Percentiles rank a stretch among this genome's conserved stretches.
Evolutionary conservation across 2,329 filamentous ascomycete species (phyloP).

Genomic region (Stagonosporopsis cucurbitacearum): DNA sequence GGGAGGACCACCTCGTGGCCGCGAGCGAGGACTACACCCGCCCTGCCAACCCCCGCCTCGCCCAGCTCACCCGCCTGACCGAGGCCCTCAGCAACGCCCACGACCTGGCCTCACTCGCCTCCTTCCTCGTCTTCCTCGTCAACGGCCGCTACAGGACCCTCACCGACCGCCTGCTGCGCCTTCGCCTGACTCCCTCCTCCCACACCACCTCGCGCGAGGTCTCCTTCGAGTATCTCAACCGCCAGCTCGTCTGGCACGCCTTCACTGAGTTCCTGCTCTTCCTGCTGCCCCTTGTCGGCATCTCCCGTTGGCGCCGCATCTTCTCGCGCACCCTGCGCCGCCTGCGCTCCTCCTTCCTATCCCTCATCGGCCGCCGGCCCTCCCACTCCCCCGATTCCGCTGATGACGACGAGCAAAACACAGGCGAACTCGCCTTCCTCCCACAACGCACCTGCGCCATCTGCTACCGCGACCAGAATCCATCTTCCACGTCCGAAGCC

Average conservation of each 20-base stretch:
- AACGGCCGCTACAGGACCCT: slow-evolving; percentile 92
- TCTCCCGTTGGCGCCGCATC: slow-evolving; percentile 91
- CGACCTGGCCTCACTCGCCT: slow-evolving; percentile 79
- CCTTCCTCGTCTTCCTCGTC: slow-evolving; percentile 88
- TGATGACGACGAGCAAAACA: slow-evolving; percentile 55
- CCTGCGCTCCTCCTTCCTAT: slow-evolving; percentile 65
- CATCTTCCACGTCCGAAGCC: slow-evolving; percentile 60
- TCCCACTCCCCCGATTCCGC: slow-evolving; percentile 52
- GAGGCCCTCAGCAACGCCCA: slow-evolving; percentile 74
- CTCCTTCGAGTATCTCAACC: slow-evolving; percentile 96
- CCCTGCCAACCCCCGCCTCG: slow-evolving; percentile 58
- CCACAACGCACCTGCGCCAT: slow-evolving; percentile 96
- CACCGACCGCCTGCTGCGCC: slow-evolving; percentile 80
- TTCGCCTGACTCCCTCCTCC: slow-evolving; percentile 84
- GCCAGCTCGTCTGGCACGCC: slow-evolving; percentile 98
- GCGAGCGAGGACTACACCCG: slow-evolving; percentile 75
- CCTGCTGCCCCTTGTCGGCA: slow-evolving; percentile 92
- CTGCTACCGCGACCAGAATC: slow-evolving; percentile 93
- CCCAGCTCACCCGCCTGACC: slow-evolving; percentile 71
- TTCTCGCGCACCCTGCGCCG: slow-evolving; percentile 85
- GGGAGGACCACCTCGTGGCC: slow-evolving; percentile 84
- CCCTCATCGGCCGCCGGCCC: slow-evolving; percentile 52
- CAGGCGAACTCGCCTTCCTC: slow-evolving; percentile 81
- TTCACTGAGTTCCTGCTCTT: slow-evolving; percentile 99
- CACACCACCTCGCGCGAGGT: slow-evolving; percentile 87